Percentiles rank a stretch among this genome's conserved stretches.
Evolutionary conservation across 148 eudicot genomes (phyloP).

Genomic region (Rhododendron ovatum): DNA sequence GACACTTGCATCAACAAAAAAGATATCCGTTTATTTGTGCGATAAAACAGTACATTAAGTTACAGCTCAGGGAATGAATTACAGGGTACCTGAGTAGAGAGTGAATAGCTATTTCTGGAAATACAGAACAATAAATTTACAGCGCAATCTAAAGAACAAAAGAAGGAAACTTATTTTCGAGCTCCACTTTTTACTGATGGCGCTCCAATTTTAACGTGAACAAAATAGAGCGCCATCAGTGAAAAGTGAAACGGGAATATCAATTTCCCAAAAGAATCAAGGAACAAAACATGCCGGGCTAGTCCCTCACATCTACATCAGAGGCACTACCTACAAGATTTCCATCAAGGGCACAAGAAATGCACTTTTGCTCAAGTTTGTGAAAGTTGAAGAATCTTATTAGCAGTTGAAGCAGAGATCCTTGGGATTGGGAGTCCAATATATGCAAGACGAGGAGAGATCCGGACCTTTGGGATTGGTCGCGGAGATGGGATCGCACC

Average conservation of each 20-base stretch:
- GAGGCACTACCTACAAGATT: not conserved
- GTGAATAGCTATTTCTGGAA: not conserved
- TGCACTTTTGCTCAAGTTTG: not conserved
- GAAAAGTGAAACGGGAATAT: no score
- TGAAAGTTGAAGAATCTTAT: slow-evolving; percentile 4
- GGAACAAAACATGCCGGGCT: not conserved
- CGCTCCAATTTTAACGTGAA: no score
- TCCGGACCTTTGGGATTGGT: slow-evolving; percentile 35
- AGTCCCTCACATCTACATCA: not conserved
- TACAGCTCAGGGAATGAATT: not conserved
- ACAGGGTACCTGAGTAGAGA: not conserved
- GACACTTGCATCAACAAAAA: not conserved
- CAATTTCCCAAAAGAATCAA: slow-evolving; percentile 1
- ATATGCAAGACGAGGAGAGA: slow-evolving; percentile 42
- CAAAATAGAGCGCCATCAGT: no score
- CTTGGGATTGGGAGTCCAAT: slow-evolving; percentile 58
- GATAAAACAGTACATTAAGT: not conserved
- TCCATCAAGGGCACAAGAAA: slow-evolving; percentile 4
- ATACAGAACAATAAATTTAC: not conserved
- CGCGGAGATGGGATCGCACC: slow-evolving; percentile 49
- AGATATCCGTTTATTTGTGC: not conserved
- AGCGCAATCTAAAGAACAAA: not conserved
- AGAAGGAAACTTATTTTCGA: not conserved
- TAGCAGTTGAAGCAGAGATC: slow-evolving; percentile 20
- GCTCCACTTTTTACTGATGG: no score